Percentiles rank a stretch among this genome's conserved stretches.
Evolutionary conservation across 2,329 filamentous ascomycete species (phyloP).

Genomic region (Helotiales sp.): DNA sequence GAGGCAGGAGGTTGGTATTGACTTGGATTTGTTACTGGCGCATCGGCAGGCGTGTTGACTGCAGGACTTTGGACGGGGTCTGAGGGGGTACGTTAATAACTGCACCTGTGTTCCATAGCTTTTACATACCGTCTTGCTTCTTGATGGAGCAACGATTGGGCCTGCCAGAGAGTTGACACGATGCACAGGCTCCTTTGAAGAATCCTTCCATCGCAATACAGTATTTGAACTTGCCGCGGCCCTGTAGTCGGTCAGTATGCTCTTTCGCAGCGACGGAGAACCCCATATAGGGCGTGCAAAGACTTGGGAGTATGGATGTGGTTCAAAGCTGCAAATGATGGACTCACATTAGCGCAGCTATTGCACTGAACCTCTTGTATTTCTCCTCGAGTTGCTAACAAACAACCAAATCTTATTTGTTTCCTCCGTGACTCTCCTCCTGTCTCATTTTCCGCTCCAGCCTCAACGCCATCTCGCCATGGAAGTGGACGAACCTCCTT

Average conservation of each 20-base stretch:
- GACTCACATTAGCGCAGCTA: constrained; percentile 33
- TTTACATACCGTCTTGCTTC: constrained; percentile 32
- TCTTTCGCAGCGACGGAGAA: no score
- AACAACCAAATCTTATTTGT: constrained; percentile 35
- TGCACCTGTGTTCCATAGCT: neutral
- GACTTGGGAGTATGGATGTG: no score
- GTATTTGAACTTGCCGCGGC: constrained; percentile 32
- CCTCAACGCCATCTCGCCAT: constrained; percentile 33
- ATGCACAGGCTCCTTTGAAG: constrained; percentile 37
- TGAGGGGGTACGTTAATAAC: neutral
- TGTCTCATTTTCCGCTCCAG: constrained; percentile 33
- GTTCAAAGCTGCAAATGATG: neutral
- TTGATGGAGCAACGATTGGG: constrained; percentile 36
- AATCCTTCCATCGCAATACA: constrained; percentile 35
- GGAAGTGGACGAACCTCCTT: constrained; percentile 31
- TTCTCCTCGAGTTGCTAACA: constrained; percentile 34
- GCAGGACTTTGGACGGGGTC: constrained; percentile 20
- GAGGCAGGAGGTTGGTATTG: constrained; percentile 8
- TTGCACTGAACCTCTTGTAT: constrained; percentile 28
- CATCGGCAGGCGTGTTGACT: constrained; percentile 14
- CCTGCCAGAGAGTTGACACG: constrained; percentile 34
- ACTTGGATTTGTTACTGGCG: constrained; percentile 7
- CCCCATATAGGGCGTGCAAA: no score
- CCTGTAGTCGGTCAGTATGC: no score
- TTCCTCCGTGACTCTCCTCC: constrained; percentile 35